Evolutionary conservation across 2,329 filamentous ascomycete species (phyloP), one percentile per base, ranked within the genome.

Genomic region (Acrocalymma vagum): DNA sequence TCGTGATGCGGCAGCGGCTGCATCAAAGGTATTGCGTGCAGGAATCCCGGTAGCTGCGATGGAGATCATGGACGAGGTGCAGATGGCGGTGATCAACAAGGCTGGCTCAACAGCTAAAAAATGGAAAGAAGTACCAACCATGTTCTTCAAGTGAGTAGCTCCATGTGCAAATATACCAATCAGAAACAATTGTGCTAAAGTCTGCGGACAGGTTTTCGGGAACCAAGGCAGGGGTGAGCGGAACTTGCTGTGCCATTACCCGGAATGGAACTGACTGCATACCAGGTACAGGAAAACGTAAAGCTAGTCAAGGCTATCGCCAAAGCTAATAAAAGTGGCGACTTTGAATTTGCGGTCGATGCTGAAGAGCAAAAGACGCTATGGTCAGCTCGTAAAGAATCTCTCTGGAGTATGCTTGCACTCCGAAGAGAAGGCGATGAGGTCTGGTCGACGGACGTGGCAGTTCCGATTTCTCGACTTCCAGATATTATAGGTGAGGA

Each of bases 61-160:
- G 82, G 89, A 94, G 70, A 84, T 94, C 54, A 90, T 94, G 87
- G 89, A 94, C 62, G 89, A 94, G 42, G 86, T 93, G 3, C 88
- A 92, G 69, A 94, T 94, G 89, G 80, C 77, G 50, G 87, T 93
- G 0, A 85, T 94, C 62, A 94, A 94, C 70, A 76, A 84, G 37
- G 82, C 86, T 9, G 86, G 87, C 1, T 82, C 83, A 4, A 90
- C 87, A 0, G 79, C 82, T 6, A 85, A 84, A 11, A 80, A 82
- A 28, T 93, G 88, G 88, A 80, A 86, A 55, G 88, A 92, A 67
- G 71, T 79, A 38, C 88, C 88, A 0, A 92, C 88, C 1, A 77
- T 93, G 9, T 92, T 93, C 67, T 90, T 93, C 79, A 92, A 91
- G 71, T 90, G 44, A 66, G 71, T 60, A 11, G 30, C 13, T 29